Percentiles rank a stretch among this genome's conserved stretches.
phyloP scores from a whole-genome alignment of 495 filamentous ascomycete genomes.

The Talaromyces borbonicus region DNA sequence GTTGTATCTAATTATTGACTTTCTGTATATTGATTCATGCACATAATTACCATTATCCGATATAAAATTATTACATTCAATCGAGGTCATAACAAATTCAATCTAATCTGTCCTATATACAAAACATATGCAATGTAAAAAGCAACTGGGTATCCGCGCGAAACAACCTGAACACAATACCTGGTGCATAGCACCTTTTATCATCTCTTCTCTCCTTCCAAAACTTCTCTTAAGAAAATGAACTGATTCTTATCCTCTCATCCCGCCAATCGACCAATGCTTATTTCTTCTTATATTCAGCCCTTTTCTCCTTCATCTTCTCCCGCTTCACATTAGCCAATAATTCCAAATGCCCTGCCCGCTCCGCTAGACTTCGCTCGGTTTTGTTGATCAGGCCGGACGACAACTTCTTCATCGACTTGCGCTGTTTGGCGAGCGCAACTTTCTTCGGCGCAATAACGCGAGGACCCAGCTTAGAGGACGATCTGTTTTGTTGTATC shows the following conservation, averaged over 20 bases:
- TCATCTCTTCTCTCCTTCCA: neutral
- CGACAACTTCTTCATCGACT: slow-evolving; percentile 58
- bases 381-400: slow-evolving; percentile 54
- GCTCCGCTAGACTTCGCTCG: slow-evolving; percentile 54
- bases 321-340: slow-evolving; percentile 57
- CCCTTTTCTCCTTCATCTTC: slow-evolving; percentile 18
- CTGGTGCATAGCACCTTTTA: too few relatives aligned
- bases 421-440: slow-evolving; percentile 45
- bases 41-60: too few relatives aligned
- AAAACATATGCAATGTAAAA: too few relatives aligned
- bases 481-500: slow-evolving; percentile 1
- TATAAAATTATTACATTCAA: too few relatives aligned
- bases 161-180: too few relatives aligned
- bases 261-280: neutral
- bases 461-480: slow-evolving; percentile 45
- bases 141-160: too few relatives aligned
- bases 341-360: slow-evolving; percentile 66
- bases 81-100: too few relatives aligned
- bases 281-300: slow-evolving; percentile 8
- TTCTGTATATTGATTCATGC: too few relatives aligned
- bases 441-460: slow-evolving; percentile 63
- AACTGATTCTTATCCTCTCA: neutral
- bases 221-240: too few relatives aligned
- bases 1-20: too few relatives aligned
- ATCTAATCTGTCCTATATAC: too few relatives aligned